phyloP scores from a whole-genome alignment of 495 filamentous ascomycete species.

The Monascus purpureus region DNA sequence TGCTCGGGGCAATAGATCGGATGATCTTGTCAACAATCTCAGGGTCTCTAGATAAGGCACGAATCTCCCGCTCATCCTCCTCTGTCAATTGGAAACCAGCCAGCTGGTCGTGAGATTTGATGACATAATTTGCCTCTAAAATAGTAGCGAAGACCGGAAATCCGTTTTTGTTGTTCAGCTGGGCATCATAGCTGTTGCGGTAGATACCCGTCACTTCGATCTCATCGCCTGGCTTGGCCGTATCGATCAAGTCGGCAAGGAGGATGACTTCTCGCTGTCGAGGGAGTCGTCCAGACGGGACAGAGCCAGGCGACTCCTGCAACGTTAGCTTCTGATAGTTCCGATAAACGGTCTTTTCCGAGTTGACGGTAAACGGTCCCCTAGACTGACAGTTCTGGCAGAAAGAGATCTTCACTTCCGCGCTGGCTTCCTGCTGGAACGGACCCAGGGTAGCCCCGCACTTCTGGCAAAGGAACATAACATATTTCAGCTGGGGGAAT shows the following conservation, averaged over 20 bases:
- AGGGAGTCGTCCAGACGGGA: slow-evolving; percentile 90
- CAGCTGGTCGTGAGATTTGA: slow-evolving; percentile 95
- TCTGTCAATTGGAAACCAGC: slow-evolving; percentile 94
- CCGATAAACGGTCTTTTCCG: slow-evolving; percentile 96
- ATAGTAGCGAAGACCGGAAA: slow-evolving; percentile 99
- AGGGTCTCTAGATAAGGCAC: slow-evolving; percentile 72
- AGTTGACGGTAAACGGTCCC: slow-evolving; percentile 91
- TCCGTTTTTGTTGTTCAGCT: slow-evolving; percentile 96
- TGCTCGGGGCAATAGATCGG: slow-evolving; percentile 87
- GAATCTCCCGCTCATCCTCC: slow-evolving; percentile 88
- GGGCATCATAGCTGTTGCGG: slow-evolving; percentile 95
- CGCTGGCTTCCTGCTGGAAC: slow-evolving; percentile 91
- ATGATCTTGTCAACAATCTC: slow-evolving; percentile 91
- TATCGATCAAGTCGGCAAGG: slow-evolving; percentile 94
- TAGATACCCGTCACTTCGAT: slow-evolving; percentile 96
- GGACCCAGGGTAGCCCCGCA: slow-evolving; percentile 86
- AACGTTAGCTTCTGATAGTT: slow-evolving; percentile 98
- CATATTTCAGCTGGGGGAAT: slow-evolving; percentile 95
- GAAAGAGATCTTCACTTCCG: slow-evolving; percentile 90
- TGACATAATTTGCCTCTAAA: slow-evolving; percentile 90
- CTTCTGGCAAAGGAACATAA: slow-evolving; percentile 93
- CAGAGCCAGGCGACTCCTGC: slow-evolving; percentile 94
- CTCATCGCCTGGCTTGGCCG: slow-evolving; percentile 93
- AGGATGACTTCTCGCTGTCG: slow-evolving; percentile 91
- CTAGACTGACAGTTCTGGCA: slow-evolving; percentile 96